These are phyloP conservation scores for Hymenoscyphus scutula DNA, from an alignment of 2,329 filamentous ascomycete genomes.

Conservation along the genomic window DNA sequence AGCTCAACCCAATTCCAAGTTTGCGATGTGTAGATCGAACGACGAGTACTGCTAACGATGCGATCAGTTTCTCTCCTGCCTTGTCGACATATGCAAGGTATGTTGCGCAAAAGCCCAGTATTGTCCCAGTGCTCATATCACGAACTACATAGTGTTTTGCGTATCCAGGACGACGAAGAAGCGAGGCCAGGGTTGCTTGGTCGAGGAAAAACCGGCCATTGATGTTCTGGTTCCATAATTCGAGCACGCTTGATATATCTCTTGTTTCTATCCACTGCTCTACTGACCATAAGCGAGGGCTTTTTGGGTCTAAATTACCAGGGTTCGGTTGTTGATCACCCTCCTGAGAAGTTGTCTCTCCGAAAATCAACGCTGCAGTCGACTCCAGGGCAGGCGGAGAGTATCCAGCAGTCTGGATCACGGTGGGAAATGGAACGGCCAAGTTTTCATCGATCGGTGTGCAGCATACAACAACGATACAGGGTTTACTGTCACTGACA, in stretches of 20 bases:
- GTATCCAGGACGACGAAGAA: slow-evolving; percentile 55
- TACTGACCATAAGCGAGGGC: slow-evolving; percentile 32
- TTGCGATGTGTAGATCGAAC: slow-evolving; percentile 48
- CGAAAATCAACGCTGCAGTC: slow-evolving; percentile 53
- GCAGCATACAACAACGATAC: slow-evolving; percentile 53
- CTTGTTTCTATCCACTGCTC: slow-evolving; percentile 33
- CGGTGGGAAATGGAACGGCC: slow-evolving; percentile 47
- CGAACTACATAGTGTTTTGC: slow-evolving; percentile 56
- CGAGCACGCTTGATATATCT: slow-evolving; percentile 29
- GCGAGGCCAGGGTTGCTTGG: slow-evolving; percentile 41
- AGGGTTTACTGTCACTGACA: slow-evolving; percentile 48
- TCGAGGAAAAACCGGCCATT: slow-evolving; percentile 45
- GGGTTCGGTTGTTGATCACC: background rate
- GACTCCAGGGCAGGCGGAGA: slow-evolving; percentile 46
- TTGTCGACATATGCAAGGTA: slow-evolving; percentile 57
- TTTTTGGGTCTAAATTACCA: background rate
- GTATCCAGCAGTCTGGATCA: slow-evolving; percentile 51
- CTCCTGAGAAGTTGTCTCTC: slow-evolving; percentile 31
- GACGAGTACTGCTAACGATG: slow-evolving; percentile 54
- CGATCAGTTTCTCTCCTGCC: slow-evolving; percentile 51
- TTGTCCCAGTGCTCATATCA: slow-evolving; percentile 42
- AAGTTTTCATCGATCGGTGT: slow-evolving; percentile 41
- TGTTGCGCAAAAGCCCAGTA: slow-evolving; percentile 59
- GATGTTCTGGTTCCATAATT: slow-evolving; percentile 31
- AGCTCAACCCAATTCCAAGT: slow-evolving; percentile 51